A percentile compares a stretch with the other conserved stretches of the same genome.
Evolutionary conservation across 2,329 filamentous ascomycete genomes (phyloP).

Genomic region (Didymosphaeria variabile): DNA sequence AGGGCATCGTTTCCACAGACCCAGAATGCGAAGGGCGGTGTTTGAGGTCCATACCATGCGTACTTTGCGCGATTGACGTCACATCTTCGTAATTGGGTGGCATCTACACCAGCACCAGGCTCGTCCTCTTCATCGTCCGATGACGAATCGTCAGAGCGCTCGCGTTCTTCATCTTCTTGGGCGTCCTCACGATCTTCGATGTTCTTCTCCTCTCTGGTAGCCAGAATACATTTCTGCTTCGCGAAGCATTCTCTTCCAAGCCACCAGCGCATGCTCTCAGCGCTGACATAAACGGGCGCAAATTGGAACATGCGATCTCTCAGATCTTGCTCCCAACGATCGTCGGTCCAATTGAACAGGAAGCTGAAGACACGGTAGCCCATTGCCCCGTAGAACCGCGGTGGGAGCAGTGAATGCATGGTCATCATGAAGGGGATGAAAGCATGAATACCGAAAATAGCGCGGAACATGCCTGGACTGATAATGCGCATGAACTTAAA

Average conservation of each 20-base stretch:
- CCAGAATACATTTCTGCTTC: slow-evolving; percentile 84
- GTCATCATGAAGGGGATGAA: slow-evolving; percentile 95
- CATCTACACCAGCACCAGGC: slow-evolving; percentile 2
- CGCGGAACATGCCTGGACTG: slow-evolving; percentile 76
- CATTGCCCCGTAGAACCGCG: slow-evolving; percentile 77
- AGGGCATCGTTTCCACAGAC: slow-evolving; percentile 83
- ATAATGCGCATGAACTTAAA: slow-evolving; percentile 92
- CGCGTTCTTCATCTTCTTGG: slow-evolving; percentile 37
- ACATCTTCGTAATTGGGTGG: slow-evolving; percentile 28
- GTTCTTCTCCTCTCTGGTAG: slow-evolving; percentile 75
- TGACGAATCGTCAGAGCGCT: slow-evolving; percentile 24
- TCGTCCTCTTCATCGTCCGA: slow-evolving; percentile 28
- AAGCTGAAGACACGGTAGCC: slow-evolving; percentile 91
- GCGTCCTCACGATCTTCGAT: slow-evolving; percentile 65
- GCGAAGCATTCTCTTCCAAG: slow-evolving; percentile 86
- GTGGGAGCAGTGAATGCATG: slow-evolving; percentile 74
- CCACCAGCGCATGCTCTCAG: slow-evolving; percentile 97
- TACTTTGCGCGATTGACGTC: slow-evolving; percentile 55
- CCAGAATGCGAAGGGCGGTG: slow-evolving; percentile 88
- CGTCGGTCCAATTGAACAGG: slow-evolving; percentile 87
- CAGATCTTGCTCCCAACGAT: slow-evolving; percentile 82
- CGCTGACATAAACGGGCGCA: slow-evolving; percentile 86
- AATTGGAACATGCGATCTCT: slow-evolving; percentile 90
- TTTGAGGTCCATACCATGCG: slow-evolving; percentile 83
- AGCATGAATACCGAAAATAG: slow-evolving; percentile 89